Conservation (phyloP, 2,329 filamentous ascomycete species). For the Aspergillus versicolor region DNA sequence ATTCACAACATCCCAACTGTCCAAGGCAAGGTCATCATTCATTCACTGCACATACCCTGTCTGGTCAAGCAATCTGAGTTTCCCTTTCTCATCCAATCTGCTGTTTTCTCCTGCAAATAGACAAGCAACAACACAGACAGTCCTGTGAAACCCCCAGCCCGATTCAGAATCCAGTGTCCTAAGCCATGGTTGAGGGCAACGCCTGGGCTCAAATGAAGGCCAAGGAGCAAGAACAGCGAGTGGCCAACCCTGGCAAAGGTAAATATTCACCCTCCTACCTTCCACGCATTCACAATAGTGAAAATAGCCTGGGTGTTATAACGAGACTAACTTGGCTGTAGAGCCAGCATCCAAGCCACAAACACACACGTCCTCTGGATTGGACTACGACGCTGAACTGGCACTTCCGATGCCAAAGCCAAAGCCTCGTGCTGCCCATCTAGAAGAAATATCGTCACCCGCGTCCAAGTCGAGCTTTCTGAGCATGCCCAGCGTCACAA, state of each 20-base stretch:
- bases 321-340: not conserved
- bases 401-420: slow-evolving; percentile 32
- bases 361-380: slow-evolving; percentile 19
- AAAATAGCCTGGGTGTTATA: not conserved
- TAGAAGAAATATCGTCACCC: not conserved
- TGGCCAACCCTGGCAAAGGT: slow-evolving; percentile 7
- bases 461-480: not conserved
- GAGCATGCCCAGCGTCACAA: slow-evolving; percentile 4
- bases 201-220: slow-evolving; percentile 28
- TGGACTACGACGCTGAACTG: slow-evolving; percentile 27
- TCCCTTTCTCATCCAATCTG: not conserved
- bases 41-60: not conserved
- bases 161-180: not conserved
- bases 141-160: too few relatives aligned
- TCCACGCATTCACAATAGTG: not conserved
- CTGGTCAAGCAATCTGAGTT: not conserved
- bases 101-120: not conserved
- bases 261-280: slow-evolving; percentile 1
- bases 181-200: slow-evolving; percentile 20
- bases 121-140: too few relatives aligned
- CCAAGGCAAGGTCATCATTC: not conserved
- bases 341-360: slow-evolving; percentile 8
- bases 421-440: slow-evolving; percentile 18
- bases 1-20: not conserved
- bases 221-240: slow-evolving; percentile 7